Evolutionary conservation across 192 early-diverging fungal genomes (phyloP).

Genomic region (Coemansia sp.): DNA sequence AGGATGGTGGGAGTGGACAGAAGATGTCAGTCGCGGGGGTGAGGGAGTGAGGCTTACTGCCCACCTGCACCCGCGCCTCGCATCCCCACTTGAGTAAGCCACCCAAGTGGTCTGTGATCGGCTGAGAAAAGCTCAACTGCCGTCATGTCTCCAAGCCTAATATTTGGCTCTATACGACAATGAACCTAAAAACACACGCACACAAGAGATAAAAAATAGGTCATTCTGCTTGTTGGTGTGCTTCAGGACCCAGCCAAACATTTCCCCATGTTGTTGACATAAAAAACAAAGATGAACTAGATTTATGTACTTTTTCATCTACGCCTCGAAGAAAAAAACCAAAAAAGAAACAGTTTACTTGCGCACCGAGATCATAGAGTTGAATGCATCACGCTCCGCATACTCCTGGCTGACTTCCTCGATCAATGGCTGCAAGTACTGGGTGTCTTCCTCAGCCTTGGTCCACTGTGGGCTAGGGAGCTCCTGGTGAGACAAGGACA

Average conservation of each 20-base stretch:
- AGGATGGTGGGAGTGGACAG: background rate
- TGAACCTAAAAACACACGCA: background rate
- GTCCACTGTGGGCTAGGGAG: constrained; percentile 72
- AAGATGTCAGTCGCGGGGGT: background rate
- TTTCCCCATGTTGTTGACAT: background rate
- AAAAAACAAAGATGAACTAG: background rate
- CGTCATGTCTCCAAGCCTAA: background rate
- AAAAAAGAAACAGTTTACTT: constrained; percentile 25
- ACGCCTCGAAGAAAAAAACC: background rate
- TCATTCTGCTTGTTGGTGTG: background rate
- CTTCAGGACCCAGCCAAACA: background rate
- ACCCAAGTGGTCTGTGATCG: background rate
- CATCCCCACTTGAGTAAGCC: background rate
- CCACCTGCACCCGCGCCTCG: background rate
- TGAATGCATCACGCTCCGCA: constrained; percentile 72
- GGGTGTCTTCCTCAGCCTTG: constrained; percentile 75
- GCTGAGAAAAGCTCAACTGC: background rate
- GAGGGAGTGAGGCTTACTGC: background rate
- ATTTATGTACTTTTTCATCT: background rate
- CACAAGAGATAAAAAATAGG: background rate
- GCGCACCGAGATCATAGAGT: constrained; percentile 53
- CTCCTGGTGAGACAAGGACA: constrained; percentile 67
- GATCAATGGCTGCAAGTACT: constrained; percentile 81
- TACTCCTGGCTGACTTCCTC: constrained; percentile 78
- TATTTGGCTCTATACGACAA: background rate